A percentile compares a stretch with the other conserved stretches of the same genome.
These are phyloP conservation scores for Populus tomentosa DNA, from an alignment of 441 rosid species.

Conservation along the genomic window DNA sequence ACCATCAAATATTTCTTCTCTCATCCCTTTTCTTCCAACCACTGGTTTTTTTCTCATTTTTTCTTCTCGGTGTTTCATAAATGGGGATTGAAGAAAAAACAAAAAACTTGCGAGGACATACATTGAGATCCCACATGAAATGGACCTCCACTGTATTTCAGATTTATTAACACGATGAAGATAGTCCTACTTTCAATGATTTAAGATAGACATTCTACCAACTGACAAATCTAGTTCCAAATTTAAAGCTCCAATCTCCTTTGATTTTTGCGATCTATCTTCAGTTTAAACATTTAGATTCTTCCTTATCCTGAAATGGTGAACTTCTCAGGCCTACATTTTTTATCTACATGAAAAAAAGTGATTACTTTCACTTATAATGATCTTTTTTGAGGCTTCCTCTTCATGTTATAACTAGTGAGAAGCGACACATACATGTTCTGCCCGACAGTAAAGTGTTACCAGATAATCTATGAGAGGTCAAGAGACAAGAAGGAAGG, in stretches of 20 bases:
- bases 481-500: conserved; percentile 13
- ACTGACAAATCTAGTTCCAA: neutral
- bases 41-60: too few species aligned
- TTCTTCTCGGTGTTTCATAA: neutral
- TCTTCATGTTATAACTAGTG: neutral
- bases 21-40: too few species aligned
- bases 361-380: too few species aligned
- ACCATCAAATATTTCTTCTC: too few species aligned
- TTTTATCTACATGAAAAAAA: neutral
- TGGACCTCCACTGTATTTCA: conserved; percentile 7
- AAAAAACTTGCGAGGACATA: neutral
- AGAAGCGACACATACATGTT: neutral
- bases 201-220: conserved; percentile 17
- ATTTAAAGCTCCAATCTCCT: neutral
- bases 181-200: conserved; percentile 16
- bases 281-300: neutral
- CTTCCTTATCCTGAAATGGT: neutral
- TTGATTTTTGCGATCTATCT: too few species aligned
- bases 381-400: neutral
- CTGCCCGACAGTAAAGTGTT: too few species aligned
- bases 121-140: conserved; percentile 4
- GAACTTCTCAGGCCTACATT: neutral
- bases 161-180: neutral
- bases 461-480: neutral
- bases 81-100: neutral